phyloP scores from a whole-genome alignment of 2,329 filamentous ascomycete genomes.

The Colletotrichum tanaceti region DNA sequence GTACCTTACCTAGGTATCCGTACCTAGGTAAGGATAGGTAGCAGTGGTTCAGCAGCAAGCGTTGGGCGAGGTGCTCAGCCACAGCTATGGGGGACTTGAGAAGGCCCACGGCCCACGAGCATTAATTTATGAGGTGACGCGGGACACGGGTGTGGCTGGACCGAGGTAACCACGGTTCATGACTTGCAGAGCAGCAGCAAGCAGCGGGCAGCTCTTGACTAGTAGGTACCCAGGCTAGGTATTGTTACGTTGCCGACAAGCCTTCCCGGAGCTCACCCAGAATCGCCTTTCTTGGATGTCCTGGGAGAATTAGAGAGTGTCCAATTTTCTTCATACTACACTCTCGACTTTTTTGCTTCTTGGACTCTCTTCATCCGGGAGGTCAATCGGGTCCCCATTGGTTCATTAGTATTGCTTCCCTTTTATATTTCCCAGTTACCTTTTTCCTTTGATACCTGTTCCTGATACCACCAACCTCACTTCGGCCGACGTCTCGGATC shows the following conservation, averaged over 20 bases:
- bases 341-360: constrained; percentile 5
- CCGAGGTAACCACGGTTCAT: constrained; percentile 41
- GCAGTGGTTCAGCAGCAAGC: neutral
- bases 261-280: constrained; percentile 28
- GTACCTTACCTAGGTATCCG: too few relatives aligned
- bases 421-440: neutral
- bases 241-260: constrained; percentile 34
- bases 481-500: neutral
- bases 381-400: neutral
- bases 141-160: constrained; percentile 34
- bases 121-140: constrained; percentile 7
- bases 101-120: neutral
- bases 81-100: constrained; percentile 8
- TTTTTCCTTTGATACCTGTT: neutral
- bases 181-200: constrained; percentile 15
- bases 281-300: constrained; percentile 27
- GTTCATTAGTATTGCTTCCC: neutral
- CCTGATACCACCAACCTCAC: neutral
- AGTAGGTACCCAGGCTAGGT: constrained; percentile 11
- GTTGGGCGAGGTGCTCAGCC: neutral
- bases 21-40: too few relatives aligned
- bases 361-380: neutral
- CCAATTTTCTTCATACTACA: constrained; percentile 17
- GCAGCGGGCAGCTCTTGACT: constrained; percentile 9
- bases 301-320: neutral